Evolutionary conservation across 345 rosid genomes (phyloP), one percentile per base, ranked within the genome.

Genomic region (Moricandia arvensis): DNA sequence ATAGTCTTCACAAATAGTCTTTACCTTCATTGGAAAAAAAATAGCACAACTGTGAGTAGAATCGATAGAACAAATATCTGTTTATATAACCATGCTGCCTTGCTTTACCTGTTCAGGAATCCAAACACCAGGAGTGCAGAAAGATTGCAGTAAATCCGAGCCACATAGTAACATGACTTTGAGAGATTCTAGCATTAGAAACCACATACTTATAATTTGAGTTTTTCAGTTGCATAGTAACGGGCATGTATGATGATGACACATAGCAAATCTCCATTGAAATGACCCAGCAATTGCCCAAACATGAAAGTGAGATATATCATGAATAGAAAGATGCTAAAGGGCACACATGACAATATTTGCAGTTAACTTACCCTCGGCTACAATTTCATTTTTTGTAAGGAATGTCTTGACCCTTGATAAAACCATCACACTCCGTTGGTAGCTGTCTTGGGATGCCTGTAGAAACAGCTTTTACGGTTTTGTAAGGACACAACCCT

Each of bases 151-250:
- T 65, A 95, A 83, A 83, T 92, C 99, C 79, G 98, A 90, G 83
- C 96, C 98, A 73, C 99, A 95, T 34, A 95, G 76, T 64, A 95
- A 88, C 97, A 92, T 87, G 80, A 90, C 85, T 79, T 77, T 86
- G 26, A 88, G 88, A 82, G 89, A 83, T 66, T 69, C 98, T 93
- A 78, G 71, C 69, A 78, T 47, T 12, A 66, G 8, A 38, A 74
- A 70, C 31, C 3, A 18, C 0, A 74, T 62, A 65, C 7, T 7
- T 26, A 68, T 8, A 38, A 45, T 3, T 18, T 65, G 26, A 53
- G 72, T 33, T 64, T 59, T 17, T 63, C 63, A 55, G 58, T 15
- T 18, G 9, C 55, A 8, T 63, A 64, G 7, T 55, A 35, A 26
- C 10, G 26, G 30, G 15, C 37, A 35, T 3, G 16, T 43, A 24